phyloP scores from a whole-genome alignment of 345 rosid genomes.

The Noccaea bulbosa region DNA sequence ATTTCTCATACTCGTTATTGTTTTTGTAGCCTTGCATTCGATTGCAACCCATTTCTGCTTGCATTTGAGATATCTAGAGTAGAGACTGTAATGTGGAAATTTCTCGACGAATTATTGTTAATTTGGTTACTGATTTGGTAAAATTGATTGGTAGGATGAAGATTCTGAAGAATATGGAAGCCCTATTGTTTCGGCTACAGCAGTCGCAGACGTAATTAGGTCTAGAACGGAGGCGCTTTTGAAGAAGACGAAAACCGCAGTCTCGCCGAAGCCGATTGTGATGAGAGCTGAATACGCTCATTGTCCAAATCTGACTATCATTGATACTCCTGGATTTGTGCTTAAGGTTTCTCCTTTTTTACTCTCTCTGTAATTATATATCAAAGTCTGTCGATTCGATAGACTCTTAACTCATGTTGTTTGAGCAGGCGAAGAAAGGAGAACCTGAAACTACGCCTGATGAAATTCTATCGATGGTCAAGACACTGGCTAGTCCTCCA shows the following conservation, averaged over 20 bases:
- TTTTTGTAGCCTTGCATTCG: not conserved
- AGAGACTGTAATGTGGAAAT: constrained; percentile 1
- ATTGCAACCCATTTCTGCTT: not conserved
- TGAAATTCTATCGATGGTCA: constrained; percentile 93
- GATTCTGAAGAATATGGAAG: constrained; percentile 94
- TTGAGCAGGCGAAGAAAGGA: constrained; percentile 84
- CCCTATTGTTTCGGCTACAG: constrained; percentile 63
- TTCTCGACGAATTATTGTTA: not conserved
- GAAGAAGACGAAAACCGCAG: constrained; percentile 78
- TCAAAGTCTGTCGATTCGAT: not conserved
- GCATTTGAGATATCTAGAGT: not conserved
- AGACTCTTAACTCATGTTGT: constrained; percentile 7
- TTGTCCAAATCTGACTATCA: constrained; percentile 92
- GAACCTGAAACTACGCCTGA: constrained; percentile 95
- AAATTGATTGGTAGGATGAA: constrained; percentile 61
- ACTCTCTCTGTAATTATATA: not conserved
- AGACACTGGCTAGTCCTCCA: constrained; percentile 90
- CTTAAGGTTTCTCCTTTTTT: constrained; percentile 59
- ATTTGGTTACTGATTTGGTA: constrained; percentile 5
- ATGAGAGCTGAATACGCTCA: constrained; percentile 99
- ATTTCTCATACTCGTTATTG: not conserved
- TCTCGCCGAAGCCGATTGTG: constrained; percentile 89
- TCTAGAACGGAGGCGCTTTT: constrained; percentile 76
- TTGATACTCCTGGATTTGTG: constrained; percentile 98
- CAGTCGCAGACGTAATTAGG: constrained; percentile 80